A percentile compares a stretch with the other conserved stretches of the same genome.
phyloP scores from a whole-genome alignment of 2,329 filamentous ascomycete species.

The Fonsecaea nubica region DNA sequence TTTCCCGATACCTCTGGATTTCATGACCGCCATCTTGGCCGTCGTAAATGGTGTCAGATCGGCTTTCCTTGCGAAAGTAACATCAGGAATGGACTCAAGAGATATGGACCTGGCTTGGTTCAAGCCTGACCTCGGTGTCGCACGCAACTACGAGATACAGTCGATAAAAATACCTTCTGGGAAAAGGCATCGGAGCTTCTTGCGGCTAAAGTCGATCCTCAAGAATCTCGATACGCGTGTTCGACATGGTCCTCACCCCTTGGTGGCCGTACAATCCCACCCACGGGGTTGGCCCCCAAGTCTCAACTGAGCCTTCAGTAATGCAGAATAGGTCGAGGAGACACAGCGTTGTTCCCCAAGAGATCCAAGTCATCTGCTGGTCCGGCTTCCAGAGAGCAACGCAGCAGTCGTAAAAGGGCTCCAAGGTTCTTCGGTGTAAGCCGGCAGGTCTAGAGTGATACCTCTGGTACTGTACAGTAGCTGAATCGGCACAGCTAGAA shows the following conservation, averaged over 20 bases:
- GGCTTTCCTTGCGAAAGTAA: constrained; percentile 4
- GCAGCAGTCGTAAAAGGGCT: neutral
- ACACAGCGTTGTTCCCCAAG: neutral
- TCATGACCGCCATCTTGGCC: neutral
- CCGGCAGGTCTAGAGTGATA: too few relatives aligned
- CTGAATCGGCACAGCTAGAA: neutral
- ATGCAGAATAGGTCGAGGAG: neutral
- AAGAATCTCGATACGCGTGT: neutral
- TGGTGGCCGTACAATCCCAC: neutral
- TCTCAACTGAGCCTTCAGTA: neutral
- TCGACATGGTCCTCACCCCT: neutral
- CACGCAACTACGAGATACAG: neutral
- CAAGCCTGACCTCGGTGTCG: neutral
- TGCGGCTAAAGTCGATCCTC: neutral
- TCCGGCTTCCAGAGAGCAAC: neutral
- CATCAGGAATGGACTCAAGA: constrained; percentile 11
- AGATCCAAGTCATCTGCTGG: neutral
- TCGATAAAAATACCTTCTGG: too few relatives aligned
- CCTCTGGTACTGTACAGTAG: too few relatives aligned
- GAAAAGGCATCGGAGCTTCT: too few relatives aligned
- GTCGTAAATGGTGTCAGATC: neutral
- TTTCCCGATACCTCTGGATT: neutral
- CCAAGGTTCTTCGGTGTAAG: neutral
- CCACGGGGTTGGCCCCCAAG: neutral
- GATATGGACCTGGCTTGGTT: constrained; percentile 11